These are phyloP conservation scores for Rhizopogon vulgaris DNA, from an alignment of 768 basidiomycete genomes.

Conservation along the genomic window DNA sequence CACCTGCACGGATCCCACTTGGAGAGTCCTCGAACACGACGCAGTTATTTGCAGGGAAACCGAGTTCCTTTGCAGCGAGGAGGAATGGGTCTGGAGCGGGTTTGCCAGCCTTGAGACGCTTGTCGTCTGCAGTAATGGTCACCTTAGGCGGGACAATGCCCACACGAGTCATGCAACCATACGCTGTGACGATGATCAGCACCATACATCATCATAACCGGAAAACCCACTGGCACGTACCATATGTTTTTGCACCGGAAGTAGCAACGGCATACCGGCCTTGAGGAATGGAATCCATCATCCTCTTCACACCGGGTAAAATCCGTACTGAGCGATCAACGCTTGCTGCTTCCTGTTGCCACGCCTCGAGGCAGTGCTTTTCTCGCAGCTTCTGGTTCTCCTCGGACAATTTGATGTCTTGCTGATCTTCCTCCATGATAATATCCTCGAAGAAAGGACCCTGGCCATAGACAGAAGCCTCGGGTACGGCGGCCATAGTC, in stretches of 20 bases:
- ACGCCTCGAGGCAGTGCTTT: conserved; percentile 36
- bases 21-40: conserved; percentile 77
- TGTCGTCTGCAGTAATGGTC: conserved; percentile 74
- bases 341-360: conserved; percentile 49
- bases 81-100: conserved; percentile 61
- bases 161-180: conserved; percentile 66
- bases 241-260: conserved; percentile 66
- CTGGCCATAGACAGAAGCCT: conserved; percentile 18
- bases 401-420: conserved; percentile 25
- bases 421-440: conserved; percentile 30
- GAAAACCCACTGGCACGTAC: conserved; percentile 26
- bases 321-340: conserved; percentile 64
- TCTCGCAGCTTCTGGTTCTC: conserved; percentile 16
- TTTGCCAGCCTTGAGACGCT: conserved; percentile 61
- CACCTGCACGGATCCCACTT: conserved; percentile 59
- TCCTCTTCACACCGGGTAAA: conserved; percentile 59
- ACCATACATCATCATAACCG: neutral
- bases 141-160: conserved; percentile 62
- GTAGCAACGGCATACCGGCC: conserved; percentile 71
- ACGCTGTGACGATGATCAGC: conserved; percentile 27
- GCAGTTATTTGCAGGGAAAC: conserved; percentile 50
- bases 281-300: conserved; percentile 61
- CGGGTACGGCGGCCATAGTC: conserved; percentile 29
- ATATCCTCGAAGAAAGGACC: conserved; percentile 20
- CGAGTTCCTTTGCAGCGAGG: conserved; percentile 53